Percentiles rank a stretch among this genome's conserved stretches.
Conservation (phyloP, 164 flowering plant genomes). For the Magnolia kwangsiensis region DNA sequence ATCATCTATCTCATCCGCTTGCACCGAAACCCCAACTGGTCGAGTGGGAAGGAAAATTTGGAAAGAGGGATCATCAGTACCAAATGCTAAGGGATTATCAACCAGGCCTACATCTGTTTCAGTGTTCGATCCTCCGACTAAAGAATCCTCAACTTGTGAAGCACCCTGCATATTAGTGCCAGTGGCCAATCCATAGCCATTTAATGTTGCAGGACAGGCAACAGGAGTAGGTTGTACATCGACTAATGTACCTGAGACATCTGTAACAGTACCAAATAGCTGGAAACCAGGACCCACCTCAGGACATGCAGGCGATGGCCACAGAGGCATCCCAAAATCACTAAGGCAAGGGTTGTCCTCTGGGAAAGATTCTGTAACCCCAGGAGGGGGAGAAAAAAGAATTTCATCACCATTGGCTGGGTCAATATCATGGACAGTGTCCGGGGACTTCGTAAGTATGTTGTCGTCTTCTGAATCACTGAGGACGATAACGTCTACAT, state of each 20-base stretch:
- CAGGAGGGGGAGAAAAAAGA: conserved; percentile 41
- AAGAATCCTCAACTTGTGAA: conserved; percentile 41
- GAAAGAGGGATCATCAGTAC: conserved; percentile 74
- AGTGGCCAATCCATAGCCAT: conserved; percentile 54
- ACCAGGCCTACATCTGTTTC: conserved; percentile 54
- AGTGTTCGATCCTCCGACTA: conserved; percentile 32
- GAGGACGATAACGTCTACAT: conserved; percentile 72
- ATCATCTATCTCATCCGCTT: conserved; percentile 48
- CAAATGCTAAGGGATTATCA: conserved; percentile 70
- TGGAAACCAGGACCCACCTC: conserved; percentile 45
- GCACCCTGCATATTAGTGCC: conserved; percentile 38
- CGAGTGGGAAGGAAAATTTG: conserved; percentile 81
- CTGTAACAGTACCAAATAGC: conserved; percentile 62
- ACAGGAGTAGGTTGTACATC: conserved; percentile 43
- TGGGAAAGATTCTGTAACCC: conserved; percentile 43
- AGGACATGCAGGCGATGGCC: conserved; percentile 53
- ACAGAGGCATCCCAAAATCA: conserved; percentile 48
- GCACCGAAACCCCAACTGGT: conserved; percentile 44
- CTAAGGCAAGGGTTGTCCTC: conserved; percentile 48
- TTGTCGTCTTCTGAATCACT: conserved; percentile 93
- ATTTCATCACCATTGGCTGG: conserved; percentile 31
- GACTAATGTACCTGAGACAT: conserved; percentile 53
- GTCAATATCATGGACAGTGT: conserved; percentile 27
- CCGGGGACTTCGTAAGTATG: conserved; percentile 45
- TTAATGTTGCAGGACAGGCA: conserved; percentile 40